A percentile compares a stretch with the other conserved stretches of the same genome.
These are phyloP conservation scores for Apiospora saccharicola DNA, from an alignment of 2,329 filamentous ascomycete genomes.

Conservation along the genomic window DNA sequence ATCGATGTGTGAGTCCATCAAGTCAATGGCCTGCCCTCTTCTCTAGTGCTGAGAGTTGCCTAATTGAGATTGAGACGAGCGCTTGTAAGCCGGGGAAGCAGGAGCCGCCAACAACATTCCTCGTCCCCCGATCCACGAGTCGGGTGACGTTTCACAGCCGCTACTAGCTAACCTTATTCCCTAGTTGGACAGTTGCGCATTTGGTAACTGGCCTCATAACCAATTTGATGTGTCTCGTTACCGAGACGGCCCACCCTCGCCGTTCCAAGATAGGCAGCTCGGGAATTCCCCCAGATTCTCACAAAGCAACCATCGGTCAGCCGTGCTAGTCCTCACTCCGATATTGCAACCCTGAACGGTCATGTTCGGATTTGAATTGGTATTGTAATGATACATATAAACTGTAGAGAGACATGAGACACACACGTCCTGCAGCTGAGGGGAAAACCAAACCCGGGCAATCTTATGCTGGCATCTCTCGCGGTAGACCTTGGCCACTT, in stretches of 20 bases:
- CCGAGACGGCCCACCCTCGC: not conserved
- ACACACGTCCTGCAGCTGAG: not conserved
- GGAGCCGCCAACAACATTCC: not conserved
- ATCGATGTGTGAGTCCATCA: no score
- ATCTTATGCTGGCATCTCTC: not conserved
- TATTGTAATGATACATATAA: not conserved
- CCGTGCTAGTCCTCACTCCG: not conserved
- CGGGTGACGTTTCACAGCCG: slow-evolving; percentile 6
- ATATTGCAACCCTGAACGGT: not conserved
- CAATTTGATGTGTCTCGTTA: not conserved
- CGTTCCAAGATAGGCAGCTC: slow-evolving; percentile 1
- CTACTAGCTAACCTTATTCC: slow-evolving; percentile 3
- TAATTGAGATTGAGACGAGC: not conserved
- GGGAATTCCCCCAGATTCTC: not conserved
- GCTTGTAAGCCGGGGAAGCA: slow-evolving; percentile 11
- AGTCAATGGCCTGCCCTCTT: no score
- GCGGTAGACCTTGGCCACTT: not conserved
- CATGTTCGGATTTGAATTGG: not conserved
- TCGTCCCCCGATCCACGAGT: not conserved
- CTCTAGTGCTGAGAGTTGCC: no score
- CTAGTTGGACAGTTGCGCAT: not conserved
- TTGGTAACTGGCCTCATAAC: not conserved
- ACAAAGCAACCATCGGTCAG: not conserved
- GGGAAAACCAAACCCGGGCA: not conserved
- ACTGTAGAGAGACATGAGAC: not conserved